Base-by-base conservation (phyloP, 306 rosid genomes). In the Sechiopsis laciniata region DNA sequence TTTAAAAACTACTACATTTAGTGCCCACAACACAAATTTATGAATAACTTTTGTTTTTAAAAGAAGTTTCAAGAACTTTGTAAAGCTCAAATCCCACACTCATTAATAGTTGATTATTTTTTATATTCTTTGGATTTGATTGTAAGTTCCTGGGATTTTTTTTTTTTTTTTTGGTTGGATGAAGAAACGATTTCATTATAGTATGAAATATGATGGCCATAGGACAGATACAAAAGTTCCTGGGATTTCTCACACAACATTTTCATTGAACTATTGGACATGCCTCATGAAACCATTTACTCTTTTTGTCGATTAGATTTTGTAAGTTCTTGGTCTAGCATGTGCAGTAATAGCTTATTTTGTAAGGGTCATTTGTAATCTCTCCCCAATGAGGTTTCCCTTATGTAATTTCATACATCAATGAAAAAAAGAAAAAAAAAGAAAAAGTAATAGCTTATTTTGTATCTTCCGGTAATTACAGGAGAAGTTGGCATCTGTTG, bases 401-500 rank as follows among this genome's bases (percentile, higher is more conserved):
- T n/a, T n/a, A n/a, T n/a, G n/a, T n/a, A n/a, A n/a, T n/a, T n/a
- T n/a, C n/a, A n/a, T n/a, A n/a, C n/a, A n/a, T n/a, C n/a, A n/a
- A n/a, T n/a, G n/a, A n/a, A n/a, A n/a, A n/a, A n/a, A n/a, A n/a
- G n/a, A n/a, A n/a, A n/a, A n/a, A n/a, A n/a, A n/a, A n/a, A n/a
- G n/a, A n/a, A n/a, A n/a, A n/a, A 48, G 11, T 48, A 13, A 48
- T 48, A 48, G 24, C 11, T 75, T 61, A 60, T 11, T 40, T 21
- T 32, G 72, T 77, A 58, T 77, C 37, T 13, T 74, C 29, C 68
- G 66, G 66, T 7, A 69, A 78, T 63, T 79, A 8, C 82, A 94
- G 99, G 97, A 94, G 82, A 91, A 84, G 15, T 82, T 94, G 82
- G 90, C 91, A 46, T 84, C 99, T 37, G 76, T 80, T 12, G 89